A percentile compares a stretch with the other conserved stretches of the same genome.
phyloP scores from a whole-genome alignment of 225 moss, liverwort and hornwort species.

The Marchantia polymorpha region DNA sequence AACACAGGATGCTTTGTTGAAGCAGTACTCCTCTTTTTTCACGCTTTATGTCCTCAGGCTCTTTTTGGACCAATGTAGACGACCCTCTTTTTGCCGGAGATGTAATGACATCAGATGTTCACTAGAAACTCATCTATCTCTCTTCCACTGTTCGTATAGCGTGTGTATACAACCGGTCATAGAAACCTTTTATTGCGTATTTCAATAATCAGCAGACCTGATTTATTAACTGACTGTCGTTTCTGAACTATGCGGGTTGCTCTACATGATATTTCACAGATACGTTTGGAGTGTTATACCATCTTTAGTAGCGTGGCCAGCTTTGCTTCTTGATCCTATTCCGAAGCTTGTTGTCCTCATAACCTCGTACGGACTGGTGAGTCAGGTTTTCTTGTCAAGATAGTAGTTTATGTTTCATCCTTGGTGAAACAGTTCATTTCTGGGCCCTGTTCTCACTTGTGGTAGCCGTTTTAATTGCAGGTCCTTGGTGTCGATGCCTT shows the following conservation, averaged over 20 bases:
- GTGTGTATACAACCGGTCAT: no score
- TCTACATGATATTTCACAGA: conserved; percentile 35
- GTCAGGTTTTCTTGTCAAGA: neutral
- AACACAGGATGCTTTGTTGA: no score
- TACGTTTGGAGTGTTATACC: conserved; percentile 91
- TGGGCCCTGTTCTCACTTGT: neutral
- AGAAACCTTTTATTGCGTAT: no score
- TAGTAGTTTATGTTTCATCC: neutral
- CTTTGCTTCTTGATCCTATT: conserved; percentile 67
- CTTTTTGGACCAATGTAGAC: no score
- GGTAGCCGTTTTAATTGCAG: conserved; percentile 34
- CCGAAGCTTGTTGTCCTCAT: conserved; percentile 75
- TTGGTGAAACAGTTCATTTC: neutral
- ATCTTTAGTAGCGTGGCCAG: conserved; percentile 78
- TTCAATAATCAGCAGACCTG: no score
- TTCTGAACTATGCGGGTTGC: neutral
- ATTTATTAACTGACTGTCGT: no score
- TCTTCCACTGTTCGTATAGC: no score
- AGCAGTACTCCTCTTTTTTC: no score
- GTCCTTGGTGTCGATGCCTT: conserved; percentile 73
- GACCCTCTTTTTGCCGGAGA: no score
- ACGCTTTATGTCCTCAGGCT: no score
- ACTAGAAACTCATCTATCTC: no score
- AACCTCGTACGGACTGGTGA: conserved; percentile 71
- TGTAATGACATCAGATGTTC: no score